phyloP scores from a whole-genome alignment of 2,329 filamentous ascomycete species.

The Trichoderma harzianum region DNA sequence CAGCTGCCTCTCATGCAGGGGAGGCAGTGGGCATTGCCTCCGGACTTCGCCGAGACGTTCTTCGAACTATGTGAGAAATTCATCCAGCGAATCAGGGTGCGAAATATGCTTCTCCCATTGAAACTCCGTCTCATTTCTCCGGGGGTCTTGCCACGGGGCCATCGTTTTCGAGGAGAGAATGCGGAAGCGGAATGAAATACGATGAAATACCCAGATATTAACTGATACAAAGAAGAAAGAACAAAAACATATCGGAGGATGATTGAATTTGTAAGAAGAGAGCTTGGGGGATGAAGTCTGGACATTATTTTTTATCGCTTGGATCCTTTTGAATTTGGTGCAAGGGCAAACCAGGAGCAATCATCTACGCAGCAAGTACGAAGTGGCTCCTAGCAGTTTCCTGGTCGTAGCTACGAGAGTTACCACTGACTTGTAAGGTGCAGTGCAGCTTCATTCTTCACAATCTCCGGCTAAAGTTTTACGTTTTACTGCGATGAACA shows the following conservation, averaged over 20 bases:
- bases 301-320: background rate
- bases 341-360: background rate
- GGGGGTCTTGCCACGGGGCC: too few relatives aligned
- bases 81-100: background rate
- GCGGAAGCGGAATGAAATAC: background rate
- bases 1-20: fast-evolving
- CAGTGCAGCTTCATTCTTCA: background rate
- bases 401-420: background rate
- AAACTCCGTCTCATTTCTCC: background rate
- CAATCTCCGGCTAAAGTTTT: background rate
- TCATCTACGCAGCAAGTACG: background rate
- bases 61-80: background rate
- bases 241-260: background rate
- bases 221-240: background rate
- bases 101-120: background rate
- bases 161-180: background rate
- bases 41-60: background rate
- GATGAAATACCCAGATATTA: background rate
- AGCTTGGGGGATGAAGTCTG: background rate
- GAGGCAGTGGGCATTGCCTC: background rate
- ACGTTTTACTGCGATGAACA: background rate
- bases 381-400: background rate
- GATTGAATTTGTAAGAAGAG: background rate
- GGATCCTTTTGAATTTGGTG: background rate
- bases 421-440: background rate